Evolutionary conservation across 805 yeast species (phyloP).

Genomic region (Metahyphopichia silvanorum): DNA sequence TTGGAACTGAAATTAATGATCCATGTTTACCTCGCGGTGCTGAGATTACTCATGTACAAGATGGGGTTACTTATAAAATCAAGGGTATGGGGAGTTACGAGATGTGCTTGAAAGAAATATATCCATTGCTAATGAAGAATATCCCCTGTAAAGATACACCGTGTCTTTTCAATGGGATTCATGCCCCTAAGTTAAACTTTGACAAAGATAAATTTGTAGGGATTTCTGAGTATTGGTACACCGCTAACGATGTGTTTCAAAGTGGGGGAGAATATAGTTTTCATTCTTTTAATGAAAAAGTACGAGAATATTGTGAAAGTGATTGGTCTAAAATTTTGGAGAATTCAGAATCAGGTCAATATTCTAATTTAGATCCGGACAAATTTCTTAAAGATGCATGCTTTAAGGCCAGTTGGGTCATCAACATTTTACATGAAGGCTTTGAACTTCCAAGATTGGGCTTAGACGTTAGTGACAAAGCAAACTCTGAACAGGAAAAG

Average conservation of each 20-base stretch:
- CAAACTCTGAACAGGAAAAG: constrained; percentile 21
- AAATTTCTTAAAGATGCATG: constrained; percentile 68
- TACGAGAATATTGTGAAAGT: constrained; percentile 69
- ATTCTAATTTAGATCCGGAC: constrained; percentile 52
- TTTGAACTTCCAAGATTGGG: constrained; percentile 79
- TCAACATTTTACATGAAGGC: constrained; percentile 87
- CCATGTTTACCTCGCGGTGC: constrained; percentile 81
- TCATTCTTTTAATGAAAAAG: constrained; percentile 59
- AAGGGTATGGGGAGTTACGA: constrained; percentile 79
- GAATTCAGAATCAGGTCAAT: constrained; percentile 52
- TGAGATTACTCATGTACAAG: constrained; percentile 41
- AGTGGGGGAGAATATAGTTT: constrained; percentile 89
- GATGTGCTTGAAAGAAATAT: constrained; percentile 64
- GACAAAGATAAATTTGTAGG: constrained; percentile 83
- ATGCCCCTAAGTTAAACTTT: constrained; percentile 86
- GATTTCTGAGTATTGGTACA: constrained; percentile 95
- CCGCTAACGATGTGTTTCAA: constrained; percentile 86
- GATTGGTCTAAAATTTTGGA: constrained; percentile 61
- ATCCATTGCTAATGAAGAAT: constrained; percentile 75
- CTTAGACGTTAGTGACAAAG: constrained; percentile 34
- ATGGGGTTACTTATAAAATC: constrained; percentile 47
- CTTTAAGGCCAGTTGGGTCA: constrained; percentile 93
- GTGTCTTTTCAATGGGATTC: constrained; percentile 92
- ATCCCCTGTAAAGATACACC: constrained; percentile 85
- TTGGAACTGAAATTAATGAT: constrained; percentile 43